These are phyloP conservation scores for Pseudocercospora fuligena DNA, from an alignment of 2,329 filamentous ascomycete genomes.

Conservation along the genomic window DNA sequence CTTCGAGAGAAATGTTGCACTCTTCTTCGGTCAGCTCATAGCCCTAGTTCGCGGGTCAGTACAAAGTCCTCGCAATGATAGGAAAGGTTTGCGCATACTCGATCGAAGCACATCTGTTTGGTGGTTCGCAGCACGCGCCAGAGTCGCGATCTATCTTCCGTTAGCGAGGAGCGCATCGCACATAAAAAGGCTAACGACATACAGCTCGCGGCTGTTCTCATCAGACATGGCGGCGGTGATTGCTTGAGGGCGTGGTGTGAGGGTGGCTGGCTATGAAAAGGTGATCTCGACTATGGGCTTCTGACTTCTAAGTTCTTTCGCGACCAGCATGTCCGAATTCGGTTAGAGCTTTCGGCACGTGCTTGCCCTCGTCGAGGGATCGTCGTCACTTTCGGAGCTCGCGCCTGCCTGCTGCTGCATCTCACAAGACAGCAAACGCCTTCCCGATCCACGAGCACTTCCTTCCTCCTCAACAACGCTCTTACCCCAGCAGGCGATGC, in stretches of 20 bases:
- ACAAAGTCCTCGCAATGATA: background rate
- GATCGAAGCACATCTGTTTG: slow-evolving; percentile 91
- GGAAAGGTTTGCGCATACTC: slow-evolving; percentile 60
- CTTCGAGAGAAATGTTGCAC: slow-evolving; percentile 81
- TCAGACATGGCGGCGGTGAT: slow-evolving; percentile 20
- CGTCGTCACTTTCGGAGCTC: background rate
- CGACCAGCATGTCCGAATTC: background rate
- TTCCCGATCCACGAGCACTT: background rate
- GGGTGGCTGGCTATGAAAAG: background rate
- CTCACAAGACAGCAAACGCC: background rate
- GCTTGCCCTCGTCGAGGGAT: background rate
- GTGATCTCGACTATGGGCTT: background rate
- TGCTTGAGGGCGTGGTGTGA: background rate
- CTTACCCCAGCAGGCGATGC: background rate
- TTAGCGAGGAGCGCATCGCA: background rate
- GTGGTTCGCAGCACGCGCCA: slow-evolving; percentile 95
- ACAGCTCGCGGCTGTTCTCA: slow-evolving; percentile 37
- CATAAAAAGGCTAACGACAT: background rate
- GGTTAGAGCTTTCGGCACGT: background rate
- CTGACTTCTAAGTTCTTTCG: background rate
- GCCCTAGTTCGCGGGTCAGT: slow-evolving; percentile 62
- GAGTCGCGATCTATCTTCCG: slow-evolving; percentile 61
- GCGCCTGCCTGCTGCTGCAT: background rate
- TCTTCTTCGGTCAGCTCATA: slow-evolving; percentile 92
- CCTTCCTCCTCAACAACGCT: background rate